These are phyloP conservation scores for Conticribra weissflogii DNA, from an alignment of 108 stramenopile genomes.

Conservation along the genomic window DNA sequence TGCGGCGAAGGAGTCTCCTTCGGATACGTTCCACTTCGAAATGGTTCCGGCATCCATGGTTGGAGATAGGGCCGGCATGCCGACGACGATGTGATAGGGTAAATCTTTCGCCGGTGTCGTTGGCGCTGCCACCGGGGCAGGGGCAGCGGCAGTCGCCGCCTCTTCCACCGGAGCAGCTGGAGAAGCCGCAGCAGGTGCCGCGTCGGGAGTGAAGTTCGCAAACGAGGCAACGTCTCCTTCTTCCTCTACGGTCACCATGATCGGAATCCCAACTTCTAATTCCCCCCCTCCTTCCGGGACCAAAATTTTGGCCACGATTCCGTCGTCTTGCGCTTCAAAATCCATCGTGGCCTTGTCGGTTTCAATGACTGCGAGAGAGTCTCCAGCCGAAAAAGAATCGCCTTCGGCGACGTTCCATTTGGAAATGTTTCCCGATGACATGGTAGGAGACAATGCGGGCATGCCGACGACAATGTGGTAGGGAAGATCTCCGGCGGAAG, in stretches of 20 bases:
- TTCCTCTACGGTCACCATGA: slow-evolving; percentile 72
- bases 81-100: slow-evolving; percentile 86
- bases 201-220: slow-evolving; percentile 43
- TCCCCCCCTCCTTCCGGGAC: slow-evolving; percentile 65
- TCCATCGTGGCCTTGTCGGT: slow-evolving; percentile 93
- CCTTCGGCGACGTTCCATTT: slow-evolving; percentile 70
- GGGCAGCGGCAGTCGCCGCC: slow-evolving; percentile 22
- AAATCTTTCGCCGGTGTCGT: slow-evolving; percentile 44
- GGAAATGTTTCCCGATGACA: slow-evolving; percentile 68
- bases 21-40: slow-evolving; percentile 87
- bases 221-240: slow-evolving; percentile 57
- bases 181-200: slow-evolving; percentile 32
- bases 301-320: slow-evolving; percentile 64
- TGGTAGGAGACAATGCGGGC: slow-evolving; percentile 96
- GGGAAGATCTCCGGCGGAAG: slow-evolving; percentile 32
- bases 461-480: slow-evolving; percentile 72
- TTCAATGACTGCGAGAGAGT: slow-evolving; percentile 78
- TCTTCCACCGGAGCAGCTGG: slow-evolving; percentile 28
- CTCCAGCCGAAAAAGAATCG: slow-evolving; percentile 69
- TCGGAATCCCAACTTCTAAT: slow-evolving; percentile 61
- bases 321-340: slow-evolving; percentile 86
- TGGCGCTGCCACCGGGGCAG: slow-evolving; percentile 33
- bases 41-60: slow-evolving; percentile 93
- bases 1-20: slow-evolving; percentile 85
- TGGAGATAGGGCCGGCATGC: slow-evolving; percentile 96